Evolutionary conservation across 2,329 filamentous ascomycete species (phyloP), one percentile per base, ranked within the genome.

Genomic region (Penicillium sp.): DNA sequence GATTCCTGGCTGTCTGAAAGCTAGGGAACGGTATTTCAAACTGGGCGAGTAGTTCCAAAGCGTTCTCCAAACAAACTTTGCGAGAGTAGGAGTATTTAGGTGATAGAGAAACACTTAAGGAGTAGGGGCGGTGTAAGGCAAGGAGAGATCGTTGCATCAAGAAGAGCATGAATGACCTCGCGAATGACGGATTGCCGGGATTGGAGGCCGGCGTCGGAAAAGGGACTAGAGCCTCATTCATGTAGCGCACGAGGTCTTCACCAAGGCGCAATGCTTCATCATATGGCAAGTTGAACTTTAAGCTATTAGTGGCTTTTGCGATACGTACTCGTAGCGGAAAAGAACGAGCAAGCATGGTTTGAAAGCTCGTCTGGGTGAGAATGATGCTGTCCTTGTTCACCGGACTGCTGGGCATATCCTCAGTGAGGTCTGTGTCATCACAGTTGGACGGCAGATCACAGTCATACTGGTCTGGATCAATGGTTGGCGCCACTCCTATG

Each of bases 141-240:
- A 88, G 79, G 2, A 87, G 67, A 67, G 86, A 87, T 15, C 86
- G 83, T 5, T 83, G 82, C 4, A 84, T 75, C 0, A 84, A 74
- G 46, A 83, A 81, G 53, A 86, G 81, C 29, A 85, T 72, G 5
- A 87, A 69, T 3, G 72, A 75, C 46, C 69, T 69, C 5, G 73
- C 69, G 23, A 76, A 76, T 19, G 68, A 65, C 47, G 69, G 61
- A 17, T 63, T 66, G n/a, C 62, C 64, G 9, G 35, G 35, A 41
- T 67, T 67, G 6, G 59, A 64, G 17, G 48, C 41, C 0, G 62
- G 61, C 1, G 52, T 59, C 5, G 71, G 65, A n/a, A 75, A 74
- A 5, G 69, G 62, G 26, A 30, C 66, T 61, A 58, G 66, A 49
- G 58, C 65, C 23, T 68, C 62, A 61, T 74, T 68, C 56, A 72